Conservation (phyloP, 129 eudicot species). For the Silybum marianum region DNA sequence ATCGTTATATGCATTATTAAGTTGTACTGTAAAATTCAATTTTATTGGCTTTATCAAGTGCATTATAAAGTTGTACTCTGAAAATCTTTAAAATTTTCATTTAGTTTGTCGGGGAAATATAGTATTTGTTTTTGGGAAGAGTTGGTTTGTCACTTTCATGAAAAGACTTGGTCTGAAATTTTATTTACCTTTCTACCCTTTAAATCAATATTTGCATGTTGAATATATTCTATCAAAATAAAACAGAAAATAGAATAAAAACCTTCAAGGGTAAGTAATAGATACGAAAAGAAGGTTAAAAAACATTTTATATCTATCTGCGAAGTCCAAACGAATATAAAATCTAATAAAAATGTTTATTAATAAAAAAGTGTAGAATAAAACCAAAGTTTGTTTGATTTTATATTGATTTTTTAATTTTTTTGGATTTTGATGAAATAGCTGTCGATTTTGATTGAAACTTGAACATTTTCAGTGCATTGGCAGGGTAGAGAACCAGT, state of each 20-base stretch:
- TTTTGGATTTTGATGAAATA: background rate
- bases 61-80: background rate
- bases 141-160: constrained; percentile 35
- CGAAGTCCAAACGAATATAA: background rate
- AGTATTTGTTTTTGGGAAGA: constrained; percentile 14
- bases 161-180: constrained; percentile 10
- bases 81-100: background rate
- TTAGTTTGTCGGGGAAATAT: constrained; percentile 14
- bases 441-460: background rate
- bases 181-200: background rate
- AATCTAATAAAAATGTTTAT: background rate
- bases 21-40: background rate
- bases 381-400: background rate
- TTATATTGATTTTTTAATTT: background rate
- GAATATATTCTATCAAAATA: constrained; percentile 2
- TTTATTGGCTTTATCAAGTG: background rate
- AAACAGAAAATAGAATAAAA: constrained; percentile 3
- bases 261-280: constrained; percentile 26
- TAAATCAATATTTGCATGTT: background rate
- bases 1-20: constrained; percentile 6
- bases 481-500: background rate
- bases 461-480: background rate
- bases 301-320: background rate
- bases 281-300: constrained; percentile 18
- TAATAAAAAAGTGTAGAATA: background rate